Percentiles rank a stretch among this genome's conserved stretches.
phyloP scores from a whole-genome alignment of 1,284 basidiomycete species.

The Rhodotorula sp. region DNA sequence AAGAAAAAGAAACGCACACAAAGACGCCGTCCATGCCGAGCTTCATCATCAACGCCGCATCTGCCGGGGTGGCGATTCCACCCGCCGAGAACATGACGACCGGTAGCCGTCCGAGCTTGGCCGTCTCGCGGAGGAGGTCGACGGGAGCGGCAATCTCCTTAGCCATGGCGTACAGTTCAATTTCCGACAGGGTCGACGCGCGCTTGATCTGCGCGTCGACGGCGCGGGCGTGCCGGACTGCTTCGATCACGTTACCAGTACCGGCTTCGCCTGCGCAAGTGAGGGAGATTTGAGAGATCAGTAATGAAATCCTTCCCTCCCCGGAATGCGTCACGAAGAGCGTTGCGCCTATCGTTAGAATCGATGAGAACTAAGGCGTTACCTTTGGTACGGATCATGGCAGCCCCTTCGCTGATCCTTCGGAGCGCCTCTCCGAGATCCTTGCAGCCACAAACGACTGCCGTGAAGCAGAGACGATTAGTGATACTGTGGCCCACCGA shows the following conservation, averaged over 20 bases:
- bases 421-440: conserved; percentile 80
- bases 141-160: conserved; percentile 95
- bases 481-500: no score
- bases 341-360: no score
- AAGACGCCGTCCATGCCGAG: conserved; percentile 89
- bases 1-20: conserved; percentile 55
- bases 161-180: conserved; percentile 91
- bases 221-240: conserved; percentile 85
- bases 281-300: background rate
- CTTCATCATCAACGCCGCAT: conserved; percentile 99
- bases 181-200: conserved; percentile 70
- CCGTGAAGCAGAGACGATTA: no score
- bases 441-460: conserved; percentile 59
- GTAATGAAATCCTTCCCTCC: background rate
- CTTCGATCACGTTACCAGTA: conserved; percentile 96
- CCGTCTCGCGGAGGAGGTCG: conserved; percentile 95
- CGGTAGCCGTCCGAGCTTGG: conserved; percentile 85
- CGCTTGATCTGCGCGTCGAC: conserved; percentile 81
- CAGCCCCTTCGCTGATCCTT: conserved; percentile 94
- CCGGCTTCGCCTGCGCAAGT: conserved; percentile 60
- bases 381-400: conserved; percentile 92
- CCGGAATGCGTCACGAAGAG: background rate
- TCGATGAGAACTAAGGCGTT: conserved; percentile 50
- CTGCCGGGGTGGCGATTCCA: conserved; percentile 93
- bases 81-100: conserved; percentile 73